A percentile compares a stretch with the other conserved stretches of the same genome.
Conservation (phyloP, 2,329 filamentous ascomycete species). For the Periconia sp. region DNA sequence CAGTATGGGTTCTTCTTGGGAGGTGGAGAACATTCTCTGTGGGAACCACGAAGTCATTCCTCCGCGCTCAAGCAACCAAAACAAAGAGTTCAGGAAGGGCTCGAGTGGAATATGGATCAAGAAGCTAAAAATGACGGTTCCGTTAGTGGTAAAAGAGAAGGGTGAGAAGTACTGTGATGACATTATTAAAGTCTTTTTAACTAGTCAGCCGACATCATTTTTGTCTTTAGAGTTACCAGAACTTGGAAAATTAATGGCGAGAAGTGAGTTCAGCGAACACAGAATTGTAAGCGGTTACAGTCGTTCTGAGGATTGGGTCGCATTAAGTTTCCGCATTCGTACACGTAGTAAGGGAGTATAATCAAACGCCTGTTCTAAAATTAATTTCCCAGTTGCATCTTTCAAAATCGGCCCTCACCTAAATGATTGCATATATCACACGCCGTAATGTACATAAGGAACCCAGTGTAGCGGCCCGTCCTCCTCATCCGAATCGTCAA, state of each 20-base stretch:
- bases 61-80: not conserved
- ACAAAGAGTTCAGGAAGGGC: not conserved
- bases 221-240: not conserved
- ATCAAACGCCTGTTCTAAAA: too few relatives aligned
- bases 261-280: not conserved
- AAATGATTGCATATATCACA: not conserved
- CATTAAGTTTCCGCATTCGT: slow-evolving; percentile 1
- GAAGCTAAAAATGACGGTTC: not conserved
- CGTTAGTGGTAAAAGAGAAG: not conserved
- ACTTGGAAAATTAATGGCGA: not conserved
- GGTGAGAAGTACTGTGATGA: not conserved
- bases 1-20: slow-evolving; percentile 1
- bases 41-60: not conserved
- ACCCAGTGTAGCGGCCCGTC: not conserved
- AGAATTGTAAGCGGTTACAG: too few relatives aligned
- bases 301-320: slow-evolving; percentile 1
- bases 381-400: too few relatives aligned
- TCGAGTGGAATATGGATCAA: not conserved
- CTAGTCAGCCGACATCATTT: not conserved
- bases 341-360: too few relatives aligned
- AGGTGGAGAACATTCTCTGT: not conserved
- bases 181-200: not conserved
- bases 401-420: too few relatives aligned
- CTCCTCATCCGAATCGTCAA: not conserved
- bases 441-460: slow-evolving; percentile 3